Evolutionary conservation across 1,139 yeast genomes (phyloP).

Genomic region (Blastobotrys elegans): DNA sequence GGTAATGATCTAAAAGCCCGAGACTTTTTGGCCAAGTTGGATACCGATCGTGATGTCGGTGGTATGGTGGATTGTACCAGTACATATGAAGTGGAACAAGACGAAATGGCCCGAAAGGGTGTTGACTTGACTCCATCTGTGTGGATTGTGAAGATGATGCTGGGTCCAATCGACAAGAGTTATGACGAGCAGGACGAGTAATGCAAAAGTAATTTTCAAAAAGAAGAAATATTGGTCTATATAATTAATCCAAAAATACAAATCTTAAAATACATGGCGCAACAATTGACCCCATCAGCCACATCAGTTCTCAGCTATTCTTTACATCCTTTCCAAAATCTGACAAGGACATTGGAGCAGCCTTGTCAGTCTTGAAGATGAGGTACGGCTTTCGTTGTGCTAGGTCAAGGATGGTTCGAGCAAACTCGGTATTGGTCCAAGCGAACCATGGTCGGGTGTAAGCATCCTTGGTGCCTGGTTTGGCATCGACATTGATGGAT

Average conservation of each 20-base stretch:
- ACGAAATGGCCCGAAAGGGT: slow-evolving; percentile 33
- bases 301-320: background rate
- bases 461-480: slow-evolving; percentile 30
- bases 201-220: too few relatives aligned
- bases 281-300: background rate
- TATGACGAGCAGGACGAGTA: slow-evolving; percentile 32
- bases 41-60: slow-evolving; percentile 32
- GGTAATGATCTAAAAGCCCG: slow-evolving; percentile 34
- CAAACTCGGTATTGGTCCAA: slow-evolving; percentile 92
- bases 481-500: slow-evolving; percentile 60
- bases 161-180: slow-evolving; percentile 32
- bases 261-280: background rate
- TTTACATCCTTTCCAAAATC: background rate
- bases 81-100: slow-evolving; percentile 34
- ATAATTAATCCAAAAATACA: background rate
- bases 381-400: slow-evolving; percentile 72
- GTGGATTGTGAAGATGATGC: slow-evolving; percentile 33
- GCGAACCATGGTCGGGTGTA: slow-evolving; percentile 37
- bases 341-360: background rate
- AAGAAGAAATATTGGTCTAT: background rate
- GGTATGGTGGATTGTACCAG: slow-evolving; percentile 34
- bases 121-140: slow-evolving; percentile 31
- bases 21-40: slow-evolving; percentile 32
- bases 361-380: slow-evolving; percentile 43
- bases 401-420: slow-evolving; percentile 71